phyloP scores from a whole-genome alignment of 176 grass and related monocot genomes.

The sorghum (Sorghum bicolor) region DNA sequence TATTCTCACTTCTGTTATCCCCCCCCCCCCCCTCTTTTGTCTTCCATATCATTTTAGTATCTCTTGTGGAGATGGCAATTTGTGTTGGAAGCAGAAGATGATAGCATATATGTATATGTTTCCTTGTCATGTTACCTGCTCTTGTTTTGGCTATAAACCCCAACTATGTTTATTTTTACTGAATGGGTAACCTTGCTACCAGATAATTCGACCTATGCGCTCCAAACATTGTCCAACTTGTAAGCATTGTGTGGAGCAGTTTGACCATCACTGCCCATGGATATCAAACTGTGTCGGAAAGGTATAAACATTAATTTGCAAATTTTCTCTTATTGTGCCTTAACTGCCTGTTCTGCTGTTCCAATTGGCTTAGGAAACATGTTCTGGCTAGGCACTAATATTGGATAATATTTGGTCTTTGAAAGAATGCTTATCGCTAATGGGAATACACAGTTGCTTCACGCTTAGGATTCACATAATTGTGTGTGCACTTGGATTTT shows the following conservation, averaged over 20 bases:
- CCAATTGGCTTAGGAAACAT: neutral
- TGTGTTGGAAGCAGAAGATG: neutral
- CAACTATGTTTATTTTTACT: slow-evolving; percentile 4
- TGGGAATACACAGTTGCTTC: neutral
- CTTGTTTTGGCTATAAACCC: neutral
- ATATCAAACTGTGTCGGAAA: slow-evolving; percentile 99
- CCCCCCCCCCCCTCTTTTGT: neutral
- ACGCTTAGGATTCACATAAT: neutral
- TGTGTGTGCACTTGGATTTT: neutral
- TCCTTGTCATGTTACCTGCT: slow-evolving; percentile 13
- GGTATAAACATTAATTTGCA: slow-evolving; percentile 33
- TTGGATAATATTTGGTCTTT: neutral
- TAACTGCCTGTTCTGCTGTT: neutral
- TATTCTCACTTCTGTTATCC: slow-evolving; percentile 4
- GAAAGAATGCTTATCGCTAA: neutral
- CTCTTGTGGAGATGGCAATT: slow-evolving; percentile 5
- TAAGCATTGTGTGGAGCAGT: slow-evolving; percentile 90
- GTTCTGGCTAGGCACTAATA: neutral
- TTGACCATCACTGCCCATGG: slow-evolving; percentile 96
- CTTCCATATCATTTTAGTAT: slow-evolving; percentile 4
- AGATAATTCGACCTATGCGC: slow-evolving; percentile 96
- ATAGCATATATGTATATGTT: neutral
- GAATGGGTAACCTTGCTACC: slow-evolving; percentile 31
- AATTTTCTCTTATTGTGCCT: neutral
- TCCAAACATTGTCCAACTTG: slow-evolving; percentile 96